These are phyloP conservation scores for Hydrangea macrophylla DNA, from an alignment of 148 eudicot species.

Conservation along the genomic window DNA sequence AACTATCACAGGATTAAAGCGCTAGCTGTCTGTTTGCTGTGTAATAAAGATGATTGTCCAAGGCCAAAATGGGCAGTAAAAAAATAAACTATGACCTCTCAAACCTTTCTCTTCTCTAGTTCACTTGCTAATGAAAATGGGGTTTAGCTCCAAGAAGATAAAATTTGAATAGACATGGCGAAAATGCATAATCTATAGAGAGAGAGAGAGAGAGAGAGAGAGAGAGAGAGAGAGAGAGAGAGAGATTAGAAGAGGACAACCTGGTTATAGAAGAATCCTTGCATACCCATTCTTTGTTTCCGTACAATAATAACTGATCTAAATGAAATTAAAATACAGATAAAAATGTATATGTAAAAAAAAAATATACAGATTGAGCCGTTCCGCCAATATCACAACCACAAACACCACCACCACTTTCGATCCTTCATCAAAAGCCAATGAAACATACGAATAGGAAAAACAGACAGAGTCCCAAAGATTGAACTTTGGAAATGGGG, in stretches of 20 bases:
- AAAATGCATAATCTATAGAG: not conserved
- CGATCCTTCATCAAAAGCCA: not conserved
- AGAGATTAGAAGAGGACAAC: not conserved
- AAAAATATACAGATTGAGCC: conserved; percentile 40
- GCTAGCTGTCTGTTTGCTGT: not conserved
- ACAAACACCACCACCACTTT: conserved; percentile 19
- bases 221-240: no score
- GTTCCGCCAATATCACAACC: conserved; percentile 53
- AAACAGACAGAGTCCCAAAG: not conserved
- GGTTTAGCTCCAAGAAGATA: not conserved
- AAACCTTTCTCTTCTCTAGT: not conserved
- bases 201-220: not conserved
- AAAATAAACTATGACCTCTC: no score
- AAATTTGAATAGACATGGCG: not conserved
- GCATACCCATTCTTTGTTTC: not conserved
- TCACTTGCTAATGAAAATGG: conserved; percentile 3
- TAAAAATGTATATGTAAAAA: conserved; percentile 1
- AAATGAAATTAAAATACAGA: not conserved
- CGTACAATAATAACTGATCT: not conserved
- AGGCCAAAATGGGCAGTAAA: conserved; percentile 11
- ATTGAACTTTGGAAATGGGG: not conserved
- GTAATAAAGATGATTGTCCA: not conserved
- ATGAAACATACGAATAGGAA: not conserved
- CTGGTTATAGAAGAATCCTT: not conserved
- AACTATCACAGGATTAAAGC: no score